Evolutionary conservation across 2,329 filamentous ascomycete genomes (phyloP).

Genomic region (Colletotrichum trifolii): DNA sequence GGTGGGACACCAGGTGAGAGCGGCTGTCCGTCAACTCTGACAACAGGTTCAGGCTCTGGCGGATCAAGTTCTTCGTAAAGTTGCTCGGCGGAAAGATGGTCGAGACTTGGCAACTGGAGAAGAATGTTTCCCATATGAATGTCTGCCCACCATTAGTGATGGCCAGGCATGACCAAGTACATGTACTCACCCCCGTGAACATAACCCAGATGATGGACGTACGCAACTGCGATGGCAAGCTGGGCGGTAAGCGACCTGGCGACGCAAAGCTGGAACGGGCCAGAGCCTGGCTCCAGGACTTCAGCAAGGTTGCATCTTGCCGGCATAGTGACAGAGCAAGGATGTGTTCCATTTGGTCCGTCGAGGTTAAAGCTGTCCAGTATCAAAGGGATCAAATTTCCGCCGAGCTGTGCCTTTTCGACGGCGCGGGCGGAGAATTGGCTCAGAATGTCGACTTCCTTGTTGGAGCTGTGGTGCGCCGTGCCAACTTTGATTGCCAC

Average conservation of each 20-base stretch:
- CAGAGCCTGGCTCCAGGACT: constrained; percentile 36
- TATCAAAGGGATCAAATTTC: constrained; percentile 34
- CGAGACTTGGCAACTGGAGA: constrained; percentile 40
- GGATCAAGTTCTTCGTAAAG: constrained; percentile 42
- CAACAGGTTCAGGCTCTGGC: constrained; percentile 40
- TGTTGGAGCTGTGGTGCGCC: constrained; percentile 38
- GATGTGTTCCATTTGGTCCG: constrained; percentile 45
- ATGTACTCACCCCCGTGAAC: constrained; percentile 45
- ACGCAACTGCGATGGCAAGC: constrained; percentile 44
- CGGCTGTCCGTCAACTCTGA: constrained; percentile 37
- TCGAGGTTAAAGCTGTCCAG: constrained; percentile 42
- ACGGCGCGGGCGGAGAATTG: constrained; percentile 7
- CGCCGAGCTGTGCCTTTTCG: background rate
- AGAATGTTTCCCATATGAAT: constrained; percentile 50
- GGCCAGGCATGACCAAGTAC: background rate
- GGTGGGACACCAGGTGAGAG: constrained; percentile 43
- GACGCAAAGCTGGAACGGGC: constrained; percentile 42
- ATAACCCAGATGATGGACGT: constrained; percentile 43
- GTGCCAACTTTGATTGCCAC: constrained; percentile 49
- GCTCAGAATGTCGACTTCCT: constrained; percentile 42
- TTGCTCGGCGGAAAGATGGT: constrained; percentile 40
- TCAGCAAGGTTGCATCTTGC: constrained; percentile 43
- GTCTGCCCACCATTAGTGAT: constrained; percentile 38
- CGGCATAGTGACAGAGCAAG: constrained; percentile 42
- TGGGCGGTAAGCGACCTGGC: constrained; percentile 44